These are phyloP conservation scores for Lagenaria siceraria DNA, from an alignment of 306 rosid species.

Conservation along the genomic window DNA sequence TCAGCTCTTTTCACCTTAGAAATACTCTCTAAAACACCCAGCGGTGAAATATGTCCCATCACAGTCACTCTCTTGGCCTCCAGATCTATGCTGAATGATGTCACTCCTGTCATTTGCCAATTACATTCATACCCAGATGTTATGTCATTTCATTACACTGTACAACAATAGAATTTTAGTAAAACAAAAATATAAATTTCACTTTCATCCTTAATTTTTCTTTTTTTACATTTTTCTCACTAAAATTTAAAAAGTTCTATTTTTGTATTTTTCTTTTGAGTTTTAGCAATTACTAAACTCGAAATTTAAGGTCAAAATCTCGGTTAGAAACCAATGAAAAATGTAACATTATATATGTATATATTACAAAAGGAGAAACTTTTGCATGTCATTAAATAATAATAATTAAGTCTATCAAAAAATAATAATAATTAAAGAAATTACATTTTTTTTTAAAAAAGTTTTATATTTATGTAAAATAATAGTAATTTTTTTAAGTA, in stretches of 20 bases:
- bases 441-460: no score
- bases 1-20: constrained; percentile 87
- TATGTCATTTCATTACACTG: background rate
- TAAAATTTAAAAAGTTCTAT: background rate
- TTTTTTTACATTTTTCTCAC: background rate
- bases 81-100: constrained; percentile 78
- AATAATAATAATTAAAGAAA: no score
- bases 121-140: background rate
- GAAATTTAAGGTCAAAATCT: background rate
- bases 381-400: no score
- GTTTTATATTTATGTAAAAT: no score
- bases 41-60: constrained; percentile 75
- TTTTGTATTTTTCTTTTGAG: background rate
- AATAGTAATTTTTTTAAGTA: no score
- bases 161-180: background rate
- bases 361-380: no score
- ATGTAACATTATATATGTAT: no score
- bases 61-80: constrained; percentile 84
- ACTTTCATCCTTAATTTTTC: background rate
- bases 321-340: background rate
- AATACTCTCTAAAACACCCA: constrained; percentile 62
- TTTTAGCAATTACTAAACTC: background rate
- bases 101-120: constrained; percentile 41
- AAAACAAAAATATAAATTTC: background rate
- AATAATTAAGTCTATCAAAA: no score